Conservation (phyloP, 2,329 filamentous ascomycete genomes). For the Hymenoscyphus fraxineus region DNA sequence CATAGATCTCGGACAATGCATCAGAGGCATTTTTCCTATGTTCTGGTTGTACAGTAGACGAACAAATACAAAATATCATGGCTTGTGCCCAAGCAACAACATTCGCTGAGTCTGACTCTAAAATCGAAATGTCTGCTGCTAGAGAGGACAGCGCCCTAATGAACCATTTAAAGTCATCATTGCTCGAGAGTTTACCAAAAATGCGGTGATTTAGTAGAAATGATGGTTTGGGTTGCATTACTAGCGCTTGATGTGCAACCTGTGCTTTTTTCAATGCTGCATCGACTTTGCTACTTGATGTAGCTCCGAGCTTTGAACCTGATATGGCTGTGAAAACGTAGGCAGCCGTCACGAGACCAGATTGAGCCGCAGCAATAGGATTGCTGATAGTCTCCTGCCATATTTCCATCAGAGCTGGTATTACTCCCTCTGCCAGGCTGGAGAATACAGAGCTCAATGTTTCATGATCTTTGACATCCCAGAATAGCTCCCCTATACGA, state of each 20-base stretch:
- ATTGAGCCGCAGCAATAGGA: constrained; percentile 74
- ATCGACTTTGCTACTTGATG: constrained; percentile 53
- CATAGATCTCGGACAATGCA: constrained; percentile 63
- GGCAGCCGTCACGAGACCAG: constrained; percentile 73
- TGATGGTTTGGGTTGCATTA: constrained; percentile 74
- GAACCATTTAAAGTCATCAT: constrained; percentile 78
- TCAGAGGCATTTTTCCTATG: constrained; percentile 61
- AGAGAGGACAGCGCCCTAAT: constrained; percentile 64
- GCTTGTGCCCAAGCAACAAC: constrained; percentile 76
- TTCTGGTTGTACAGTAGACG: constrained; percentile 54
- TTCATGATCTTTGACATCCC: constrained; percentile 47
- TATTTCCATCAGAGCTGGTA: constrained; percentile 58
- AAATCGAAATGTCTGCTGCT: constrained; percentile 46
- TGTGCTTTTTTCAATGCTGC: constrained; percentile 58
- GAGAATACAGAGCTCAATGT: constrained; percentile 45
- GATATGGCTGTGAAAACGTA: constrained; percentile 69
- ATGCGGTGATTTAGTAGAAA: constrained; percentile 81
- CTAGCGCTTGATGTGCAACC: constrained; percentile 62
- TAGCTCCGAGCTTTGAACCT: constrained; percentile 48
- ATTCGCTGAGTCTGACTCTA: constrained; percentile 47
- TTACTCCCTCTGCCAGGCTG: constrained; percentile 50
- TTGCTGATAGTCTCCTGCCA: constrained; percentile 79
- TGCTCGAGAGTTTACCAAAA: constrained; percentile 71
- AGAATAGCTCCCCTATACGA: constrained; percentile 67
- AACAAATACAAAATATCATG: constrained; percentile 73